These are phyloP conservation scores for Plantago elongata DNA, from an alignment of 257 asterid genomes.

Conservation along the genomic window DNA sequence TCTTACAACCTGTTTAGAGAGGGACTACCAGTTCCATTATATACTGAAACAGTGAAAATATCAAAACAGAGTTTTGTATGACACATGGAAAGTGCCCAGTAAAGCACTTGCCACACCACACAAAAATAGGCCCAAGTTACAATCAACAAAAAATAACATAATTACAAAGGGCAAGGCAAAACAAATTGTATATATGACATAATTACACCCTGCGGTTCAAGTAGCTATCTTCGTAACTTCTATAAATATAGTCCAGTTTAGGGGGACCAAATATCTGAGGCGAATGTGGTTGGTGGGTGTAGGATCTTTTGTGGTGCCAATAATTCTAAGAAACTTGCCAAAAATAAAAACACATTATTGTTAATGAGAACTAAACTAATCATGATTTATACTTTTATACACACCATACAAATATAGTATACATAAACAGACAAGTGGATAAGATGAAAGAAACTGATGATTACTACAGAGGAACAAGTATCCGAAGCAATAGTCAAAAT, in stretches of 20 bases:
- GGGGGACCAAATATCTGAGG: not conserved
- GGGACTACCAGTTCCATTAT: conserved; percentile 1
- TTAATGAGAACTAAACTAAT: not conserved
- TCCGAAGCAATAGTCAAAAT: not conserved
- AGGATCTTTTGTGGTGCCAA: not conserved
- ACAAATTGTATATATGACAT: not conserved
- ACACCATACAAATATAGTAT: not conserved
- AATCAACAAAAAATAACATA: too few relatives aligned
- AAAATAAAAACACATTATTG: not conserved
- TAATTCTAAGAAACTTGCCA: not conserved
- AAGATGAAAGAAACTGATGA: too few relatives aligned
- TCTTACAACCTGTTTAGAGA: conserved; percentile 3
- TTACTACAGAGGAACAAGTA: not conserved
- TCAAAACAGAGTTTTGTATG: not conserved
- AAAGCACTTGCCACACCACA: not conserved
- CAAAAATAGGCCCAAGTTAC: too few relatives aligned
- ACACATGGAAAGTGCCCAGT: not conserved
- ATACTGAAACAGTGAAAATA: not conserved
- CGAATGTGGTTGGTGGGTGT: not conserved
- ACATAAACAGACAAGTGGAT: not conserved
- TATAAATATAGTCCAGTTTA: not conserved
- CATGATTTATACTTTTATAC: not conserved
- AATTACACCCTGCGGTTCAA: not conserved
- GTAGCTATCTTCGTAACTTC: not conserved
- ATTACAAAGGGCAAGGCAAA: not conserved